A percentile compares a stretch with the other conserved stretches of the same genome.
phyloP scores from a whole-genome alignment of 805 yeast genomes.

The Zygosaccharomyces kombuchaensis region DNA sequence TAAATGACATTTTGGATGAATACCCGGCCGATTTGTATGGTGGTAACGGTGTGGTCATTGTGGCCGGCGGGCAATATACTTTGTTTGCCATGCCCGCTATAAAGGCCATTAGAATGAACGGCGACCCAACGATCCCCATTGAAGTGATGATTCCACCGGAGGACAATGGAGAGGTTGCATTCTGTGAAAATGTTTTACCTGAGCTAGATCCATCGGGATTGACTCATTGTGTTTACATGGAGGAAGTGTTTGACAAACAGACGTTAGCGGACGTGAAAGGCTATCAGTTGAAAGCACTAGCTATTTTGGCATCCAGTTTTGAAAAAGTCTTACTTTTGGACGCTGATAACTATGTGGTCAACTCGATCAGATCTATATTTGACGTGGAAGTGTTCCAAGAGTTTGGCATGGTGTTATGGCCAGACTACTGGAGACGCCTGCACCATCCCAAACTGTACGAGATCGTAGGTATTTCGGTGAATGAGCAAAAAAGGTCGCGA shows the following conservation, averaged over 20 bases:
- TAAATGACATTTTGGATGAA: constrained; percentile 11
- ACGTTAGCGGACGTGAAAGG: constrained; percentile 48
- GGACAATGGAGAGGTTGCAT: constrained; percentile 56
- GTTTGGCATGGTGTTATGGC: constrained; percentile 62
- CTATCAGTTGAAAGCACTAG: constrained; percentile 65
- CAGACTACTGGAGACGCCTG: constrained; percentile 85
- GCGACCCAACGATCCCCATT: constrained; percentile 61
- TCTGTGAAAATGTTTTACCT: constrained; percentile 60
- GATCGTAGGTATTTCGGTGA: constrained; percentile 55
- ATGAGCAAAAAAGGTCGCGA: constrained; percentile 38
- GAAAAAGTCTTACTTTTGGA: constrained; percentile 69
- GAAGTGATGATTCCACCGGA: constrained; percentile 69
- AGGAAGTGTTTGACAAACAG: constrained; percentile 48
- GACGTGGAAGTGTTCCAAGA: constrained; percentile 49
- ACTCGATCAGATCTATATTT: constrained; percentile 59
- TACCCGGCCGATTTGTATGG: constrained; percentile 35
- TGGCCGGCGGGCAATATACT: constrained; percentile 74
- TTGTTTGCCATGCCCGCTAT: constrained; percentile 65
- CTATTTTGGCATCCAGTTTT: constrained; percentile 67
- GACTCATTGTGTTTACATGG: constrained; percentile 62
- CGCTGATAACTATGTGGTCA: constrained; percentile 70
- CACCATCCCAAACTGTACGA: constrained; percentile 70
- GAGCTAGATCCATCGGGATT: constrained; percentile 36
- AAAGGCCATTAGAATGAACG: constrained; percentile 54
- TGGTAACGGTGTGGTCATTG: constrained; percentile 42